Base-by-base conservation (phyloP, 2,329 filamentous ascomycete genomes). In the Simplicillium sp. region DNA sequence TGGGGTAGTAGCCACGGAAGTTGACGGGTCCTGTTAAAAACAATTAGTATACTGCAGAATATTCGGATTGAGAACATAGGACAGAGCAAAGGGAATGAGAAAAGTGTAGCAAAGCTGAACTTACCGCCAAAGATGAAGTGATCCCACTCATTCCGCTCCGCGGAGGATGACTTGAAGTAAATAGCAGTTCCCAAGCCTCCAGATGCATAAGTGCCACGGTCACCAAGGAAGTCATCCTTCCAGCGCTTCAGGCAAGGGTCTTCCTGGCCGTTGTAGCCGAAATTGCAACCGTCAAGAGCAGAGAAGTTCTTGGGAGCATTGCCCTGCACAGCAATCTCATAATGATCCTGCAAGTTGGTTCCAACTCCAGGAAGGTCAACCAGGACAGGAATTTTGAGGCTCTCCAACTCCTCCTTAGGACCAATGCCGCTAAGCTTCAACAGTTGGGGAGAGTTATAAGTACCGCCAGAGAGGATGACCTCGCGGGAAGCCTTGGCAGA, bases 361-460 rank as follows among this genome's bases (percentile, higher is more conserved):
- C 77, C 78, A 3, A 82, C 76, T 29, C 75, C 77, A 0, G 74
- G 75, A 0, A 75, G 61, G 47, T 80, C 66, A 2, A 59, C 57
- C 29, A 77, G 44, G 11, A 77, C 62, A 3, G 63, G 57, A 42
- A 68, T 65, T 7, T 49, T 48, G 29, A 60, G 56, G 37, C 55
- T 52, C 13, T 58, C 45, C 1, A 74, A 56, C 34, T 70, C 61
- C 1, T 43, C 48, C 1, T 55, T 53, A 0, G 69, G 69, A 0
- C 71, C 71, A 29, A 65, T 43, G 2, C 72, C 71, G 34, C 67
- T 71, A 4, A 72, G 60, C 58, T 73, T 70, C 7, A 76, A 59
- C 7, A 75, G 54, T 44, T 77, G 70, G 0, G 74, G 73, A 0
- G 70, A 67, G 49, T 75, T 72, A 50, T 71, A 73, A 3, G 64